phyloP scores from a whole-genome alignment of 2,329 filamentous ascomycete genomes.

The Ceratocystiopsis sp. region DNA sequence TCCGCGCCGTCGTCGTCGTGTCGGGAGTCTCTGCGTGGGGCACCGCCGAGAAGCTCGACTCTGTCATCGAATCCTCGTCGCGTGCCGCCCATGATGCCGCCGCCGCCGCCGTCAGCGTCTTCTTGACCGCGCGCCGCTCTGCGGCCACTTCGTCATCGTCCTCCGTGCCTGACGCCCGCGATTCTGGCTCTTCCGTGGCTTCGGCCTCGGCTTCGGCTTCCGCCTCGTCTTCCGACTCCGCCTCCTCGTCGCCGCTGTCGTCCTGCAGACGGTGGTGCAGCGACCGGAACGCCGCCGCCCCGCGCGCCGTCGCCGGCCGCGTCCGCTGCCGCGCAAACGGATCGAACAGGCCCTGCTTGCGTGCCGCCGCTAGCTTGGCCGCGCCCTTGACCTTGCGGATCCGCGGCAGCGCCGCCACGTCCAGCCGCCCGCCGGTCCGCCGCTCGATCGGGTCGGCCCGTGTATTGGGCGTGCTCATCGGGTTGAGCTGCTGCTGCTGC shows the following conservation, averaged over 20 bases:
- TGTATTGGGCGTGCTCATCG: conserved; percentile 48
- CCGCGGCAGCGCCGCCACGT: conserved; percentile 50
- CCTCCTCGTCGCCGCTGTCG: conserved; percentile 73
- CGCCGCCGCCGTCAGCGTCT: conserved; percentile 18
- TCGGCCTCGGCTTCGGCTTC: conserved; percentile 26
- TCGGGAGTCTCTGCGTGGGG: neutral
- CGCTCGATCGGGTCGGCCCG: conserved; percentile 44
- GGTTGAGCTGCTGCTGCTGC: conserved; percentile 41
- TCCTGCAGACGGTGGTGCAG: conserved; percentile 66
- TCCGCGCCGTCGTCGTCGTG: neutral
- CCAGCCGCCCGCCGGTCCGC: conserved; percentile 32
- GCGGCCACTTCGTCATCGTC: conserved; percentile 48
- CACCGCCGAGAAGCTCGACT: conserved; percentile 43
- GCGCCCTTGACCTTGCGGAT: conserved; percentile 53
- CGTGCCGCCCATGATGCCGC: conserved; percentile 25
- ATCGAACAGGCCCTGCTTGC: conserved; percentile 48
- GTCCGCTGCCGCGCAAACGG: conserved; percentile 45
- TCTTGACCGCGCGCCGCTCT: conserved; percentile 44
- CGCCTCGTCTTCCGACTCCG: conserved; percentile 74
- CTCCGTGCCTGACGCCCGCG: conserved; percentile 15
- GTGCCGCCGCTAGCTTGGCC: conserved; percentile 30
- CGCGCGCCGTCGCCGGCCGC: conserved; percentile 24
- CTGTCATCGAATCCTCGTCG: conserved; percentile 53
- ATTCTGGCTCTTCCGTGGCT: conserved; percentile 72
- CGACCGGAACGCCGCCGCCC: conserved; percentile 50